phyloP scores from a whole-genome alignment of 192 early-diverging fungal species.

The Endogone sp. region DNA sequence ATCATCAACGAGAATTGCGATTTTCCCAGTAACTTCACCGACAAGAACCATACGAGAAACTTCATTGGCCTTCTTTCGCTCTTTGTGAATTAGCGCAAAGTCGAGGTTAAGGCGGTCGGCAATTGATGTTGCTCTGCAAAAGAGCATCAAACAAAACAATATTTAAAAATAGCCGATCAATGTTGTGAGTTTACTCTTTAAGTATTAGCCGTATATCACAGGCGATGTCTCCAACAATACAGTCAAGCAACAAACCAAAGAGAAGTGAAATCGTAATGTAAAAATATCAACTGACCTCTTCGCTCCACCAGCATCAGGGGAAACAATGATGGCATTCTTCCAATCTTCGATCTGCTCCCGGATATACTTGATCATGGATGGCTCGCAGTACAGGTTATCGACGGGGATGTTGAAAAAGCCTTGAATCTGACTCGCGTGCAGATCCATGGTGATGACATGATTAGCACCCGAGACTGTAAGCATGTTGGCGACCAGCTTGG shows the following conservation, averaged over 20 bases:
- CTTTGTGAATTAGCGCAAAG: slow-evolving; percentile 99
- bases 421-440: slow-evolving; percentile 92
- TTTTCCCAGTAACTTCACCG: slow-evolving; percentile 87
- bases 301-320: slow-evolving; percentile 94
- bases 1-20: slow-evolving; percentile 95
- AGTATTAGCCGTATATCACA: too few relatives aligned
- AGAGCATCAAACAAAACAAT: too few relatives aligned
- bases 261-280: neutral
- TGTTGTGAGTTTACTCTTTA: too few relatives aligned
- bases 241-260: neutral
- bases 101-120: slow-evolving; percentile 90
- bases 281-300: slow-evolving; percentile 69
- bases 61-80: slow-evolving; percentile 86
- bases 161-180: too few relatives aligned
- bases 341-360: slow-evolving; percentile 65
- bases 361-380: slow-evolving; percentile 87
- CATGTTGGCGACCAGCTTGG: slow-evolving; percentile 95
- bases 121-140: slow-evolving; percentile 80
- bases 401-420: slow-evolving; percentile 95
- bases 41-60: slow-evolving; percentile 93
- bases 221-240: neutral
- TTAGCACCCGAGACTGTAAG: slow-evolving; percentile 91
- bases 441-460: slow-evolving; percentile 98
- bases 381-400: slow-evolving; percentile 93
- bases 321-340: slow-evolving; percentile 78